phyloP scores from a whole-genome alignment of 192 early-diverging fungal species.

The Lunasporangiospora selenospora region DNA sequence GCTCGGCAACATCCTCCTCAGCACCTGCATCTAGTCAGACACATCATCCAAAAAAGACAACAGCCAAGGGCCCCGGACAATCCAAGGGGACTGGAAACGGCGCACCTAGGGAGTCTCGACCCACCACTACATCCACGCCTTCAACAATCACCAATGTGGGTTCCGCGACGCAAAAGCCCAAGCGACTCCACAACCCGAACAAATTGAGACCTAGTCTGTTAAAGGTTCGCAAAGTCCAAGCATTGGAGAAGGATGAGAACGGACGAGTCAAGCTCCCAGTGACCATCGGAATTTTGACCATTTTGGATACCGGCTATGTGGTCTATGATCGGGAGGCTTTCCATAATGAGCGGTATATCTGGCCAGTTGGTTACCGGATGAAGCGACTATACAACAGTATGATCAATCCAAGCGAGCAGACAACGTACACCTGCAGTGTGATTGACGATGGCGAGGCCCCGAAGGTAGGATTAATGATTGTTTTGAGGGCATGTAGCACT shows the following conservation, averaged over 20 bases:
- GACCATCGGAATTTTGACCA: constrained; percentile 78
- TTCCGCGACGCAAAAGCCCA: constrained; percentile 34
- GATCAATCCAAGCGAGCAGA: constrained; percentile 54
- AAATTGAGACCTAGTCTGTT: constrained; percentile 14
- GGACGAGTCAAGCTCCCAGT: constrained; percentile 82
- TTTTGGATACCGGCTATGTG: constrained; percentile 75
- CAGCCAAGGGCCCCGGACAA: background rate
- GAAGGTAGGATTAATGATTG: constrained; percentile 28
- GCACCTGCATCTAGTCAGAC: background rate
- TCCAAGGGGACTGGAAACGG: too few species aligned
- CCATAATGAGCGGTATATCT: constrained; percentile 93
- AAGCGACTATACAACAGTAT: constrained; percentile 62
- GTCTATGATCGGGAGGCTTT: constrained; percentile 77
- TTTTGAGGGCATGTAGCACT: background rate
- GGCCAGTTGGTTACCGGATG: constrained; percentile 83
- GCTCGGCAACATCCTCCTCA: background rate
- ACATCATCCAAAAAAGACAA: constrained; percentile 15
- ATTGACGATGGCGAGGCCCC: constrained; percentile 83
- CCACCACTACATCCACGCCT: constrained; percentile 9
- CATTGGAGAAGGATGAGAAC: constrained; percentile 58
- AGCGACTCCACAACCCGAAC: constrained; percentile 36
- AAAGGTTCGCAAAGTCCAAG: constrained; percentile 20
- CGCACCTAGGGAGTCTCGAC: too few species aligned
- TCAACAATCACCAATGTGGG: constrained; percentile 45
- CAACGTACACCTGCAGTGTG: constrained; percentile 76